Base-by-base conservation (phyloP, 495 filamentous ascomycete genomes). In the Aspergillus bertholletiae region DNA sequence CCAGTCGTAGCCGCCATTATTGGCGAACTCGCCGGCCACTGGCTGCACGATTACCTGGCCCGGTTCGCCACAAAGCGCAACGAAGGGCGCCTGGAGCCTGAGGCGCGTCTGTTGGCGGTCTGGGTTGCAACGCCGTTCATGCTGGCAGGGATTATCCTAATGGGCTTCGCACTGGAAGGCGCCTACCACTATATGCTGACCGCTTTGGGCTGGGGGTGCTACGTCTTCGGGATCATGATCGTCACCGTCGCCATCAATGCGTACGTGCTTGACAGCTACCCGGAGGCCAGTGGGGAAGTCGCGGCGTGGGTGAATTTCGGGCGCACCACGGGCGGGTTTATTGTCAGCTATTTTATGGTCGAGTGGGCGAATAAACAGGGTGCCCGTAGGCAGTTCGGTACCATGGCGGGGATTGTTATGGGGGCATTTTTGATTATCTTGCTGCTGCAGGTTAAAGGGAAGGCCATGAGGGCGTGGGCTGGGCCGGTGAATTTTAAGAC, bases 171-270 rank as follows among this genome's bases (percentile, higher is more conserved):
- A 21, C 70, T 85, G 1, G 71, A 81, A 50, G 63, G 75, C 26
- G 59, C 55, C 3, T 83, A 76, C 64, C 82, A 84, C 57, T 85
- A 76, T 61, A 82, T 84, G 74, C 72, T 75, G 8, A 70, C 75
- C 4, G 71, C 76, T 5, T 63, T 85, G n/a, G 75, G 67, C n/a
- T 78, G 76, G 77, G 83, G 75, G 5, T 60, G 79, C 2, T 81
- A 83, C 50, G 75, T 80, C 13, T 79, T 81, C 53, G 82, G 81
- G 0, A 78, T 86, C 61, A 86, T 89, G 78, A 78, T 88, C 61
- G 76, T 80, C 11, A 88, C 84, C 0, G 80, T 83, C 0, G 80
- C 78, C 0, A 67, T 87, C 20, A 83, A 77, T 51, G 78, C 80
- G 7, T 87, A 87, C 57, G 71, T 78, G 3, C 75, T 88, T 20